phyloP scores from a whole-genome alignment of 2,329 filamentous ascomycete species.

The Emydomyces testavorans region DNA sequence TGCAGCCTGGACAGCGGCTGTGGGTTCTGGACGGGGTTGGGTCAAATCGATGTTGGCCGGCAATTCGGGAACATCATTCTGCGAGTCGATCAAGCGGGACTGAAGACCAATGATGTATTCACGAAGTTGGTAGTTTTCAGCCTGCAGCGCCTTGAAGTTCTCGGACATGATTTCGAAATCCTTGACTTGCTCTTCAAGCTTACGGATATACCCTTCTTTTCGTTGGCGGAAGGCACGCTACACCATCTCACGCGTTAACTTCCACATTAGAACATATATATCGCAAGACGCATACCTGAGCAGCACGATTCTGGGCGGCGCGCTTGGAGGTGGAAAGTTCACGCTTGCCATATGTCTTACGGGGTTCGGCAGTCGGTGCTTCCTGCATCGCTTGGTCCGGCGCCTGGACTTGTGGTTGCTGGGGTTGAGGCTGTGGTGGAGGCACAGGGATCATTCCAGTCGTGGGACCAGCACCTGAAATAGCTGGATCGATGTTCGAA shows the following conservation, averaged over 20 bases:
- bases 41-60: slow-evolving; percentile 66
- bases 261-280: neutral
- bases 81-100: slow-evolving; percentile 68
- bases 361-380: slow-evolving; percentile 42
- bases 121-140: slow-evolving; percentile 79
- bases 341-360: slow-evolving; percentile 64
- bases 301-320: slow-evolving; percentile 89
- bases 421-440: slow-evolving; percentile 13
- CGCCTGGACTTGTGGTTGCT: slow-evolving; percentile 18
- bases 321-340: slow-evolving; percentile 93
- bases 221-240: slow-evolving; percentile 94
- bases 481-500: slow-evolving; percentile 49
- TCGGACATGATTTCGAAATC: slow-evolving; percentile 66
- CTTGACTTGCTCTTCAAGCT: slow-evolving; percentile 85
- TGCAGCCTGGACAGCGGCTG: slow-evolving; percentile 15
- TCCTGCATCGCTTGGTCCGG: slow-evolving; percentile 21
- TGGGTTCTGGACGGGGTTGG: slow-evolving; percentile 38
- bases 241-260: slow-evolving; percentile 1
- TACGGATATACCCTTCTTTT: slow-evolving; percentile 97
- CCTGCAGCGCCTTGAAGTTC: slow-evolving; percentile 66
- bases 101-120: slow-evolving; percentile 91
- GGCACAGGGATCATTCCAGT: slow-evolving; percentile 18
- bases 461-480: slow-evolving; percentile 33
- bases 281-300: slow-evolving; percentile 58
- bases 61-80: slow-evolving; percentile 72